Conservation (phyloP, 2,329 filamentous ascomycete species). For the Albophoma yamanashiensis region DNA sequence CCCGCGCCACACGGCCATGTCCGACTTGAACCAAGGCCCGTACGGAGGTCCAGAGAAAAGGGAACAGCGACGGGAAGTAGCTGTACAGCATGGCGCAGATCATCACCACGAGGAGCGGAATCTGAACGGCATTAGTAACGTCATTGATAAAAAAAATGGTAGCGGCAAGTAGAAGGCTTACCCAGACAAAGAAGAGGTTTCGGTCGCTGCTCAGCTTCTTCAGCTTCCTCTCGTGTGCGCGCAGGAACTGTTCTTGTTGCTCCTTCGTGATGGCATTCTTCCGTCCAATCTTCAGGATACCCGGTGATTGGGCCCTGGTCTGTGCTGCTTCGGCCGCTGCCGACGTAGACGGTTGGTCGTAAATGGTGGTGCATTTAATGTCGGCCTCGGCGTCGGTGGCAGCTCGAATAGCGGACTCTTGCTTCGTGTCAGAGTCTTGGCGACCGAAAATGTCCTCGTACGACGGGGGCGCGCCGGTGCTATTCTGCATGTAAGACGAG, state of each 20-base stretch:
- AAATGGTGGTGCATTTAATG: slow-evolving; percentile 42
- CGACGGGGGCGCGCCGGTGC: slow-evolving; percentile 52
- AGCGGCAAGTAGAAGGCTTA: slow-evolving; percentile 23
- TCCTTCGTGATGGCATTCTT: slow-evolving; percentile 55
- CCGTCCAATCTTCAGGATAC: slow-evolving; percentile 46
- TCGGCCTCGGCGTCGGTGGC: slow-evolving; percentile 49
- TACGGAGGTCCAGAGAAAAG: slow-evolving; percentile 21
- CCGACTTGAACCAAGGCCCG: slow-evolving; percentile 20
- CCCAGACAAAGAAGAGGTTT: slow-evolving; percentile 61
- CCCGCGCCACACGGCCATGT: slow-evolving; percentile 10
- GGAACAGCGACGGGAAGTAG: slow-evolving; percentile 37
- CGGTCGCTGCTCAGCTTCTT: slow-evolving; percentile 53
- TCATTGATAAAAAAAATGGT: too few species aligned
- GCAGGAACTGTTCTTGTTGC: slow-evolving; percentile 52
- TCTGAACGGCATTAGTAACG: slow-evolving; percentile 24
- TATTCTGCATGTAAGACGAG: slow-evolving; percentile 40
- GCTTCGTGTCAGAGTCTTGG: slow-evolving; percentile 42
- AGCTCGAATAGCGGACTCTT: slow-evolving; percentile 45
- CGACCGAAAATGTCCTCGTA: slow-evolving; percentile 71
- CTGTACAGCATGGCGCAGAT: slow-evolving; percentile 39
- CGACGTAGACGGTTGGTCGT: slow-evolving; percentile 28
- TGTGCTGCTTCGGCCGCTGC: slow-evolving; percentile 19
- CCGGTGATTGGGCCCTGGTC: slow-evolving; percentile 27
- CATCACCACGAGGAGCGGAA: slow-evolving; percentile 38
- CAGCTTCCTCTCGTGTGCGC: slow-evolving; percentile 49